Base-by-base conservation (phyloP, 148 eudicot species). In the Chenopodium album region DNA sequence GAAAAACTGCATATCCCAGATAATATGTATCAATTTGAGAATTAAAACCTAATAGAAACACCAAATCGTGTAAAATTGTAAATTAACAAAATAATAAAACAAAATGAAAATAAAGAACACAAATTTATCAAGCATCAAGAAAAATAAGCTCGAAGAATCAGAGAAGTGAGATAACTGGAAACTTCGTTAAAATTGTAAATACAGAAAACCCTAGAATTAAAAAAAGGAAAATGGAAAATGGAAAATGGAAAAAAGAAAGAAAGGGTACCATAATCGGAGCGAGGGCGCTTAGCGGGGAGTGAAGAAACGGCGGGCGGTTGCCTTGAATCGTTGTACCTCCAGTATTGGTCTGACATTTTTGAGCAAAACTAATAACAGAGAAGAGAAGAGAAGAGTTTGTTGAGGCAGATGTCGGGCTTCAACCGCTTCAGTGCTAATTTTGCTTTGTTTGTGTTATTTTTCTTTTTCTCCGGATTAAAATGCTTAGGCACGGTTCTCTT, bases 211-310 rank as follows among this genome's bases (percentile, higher is more conserved):
- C 86, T 80, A 80, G 19, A 81, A 5, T 75, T 81, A 28, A 41
- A 3, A 5, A 28, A 0, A 41, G 26, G 1, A 28, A 81, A 0
- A 8, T 3, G 20, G 7, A 44, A 26, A 71, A 82, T 1, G 22
- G 2, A 48, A 48, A 48, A 48, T 11, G 1, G 2, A 48, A 11
- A 48, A 9, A 0, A 9, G 31, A 13, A 4, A 71, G 0, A 13
- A 9, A n/a, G 32, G 44, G 52, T 86, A 92, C 94, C 97, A 65
- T 83, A 93, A 22, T 92, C 91, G 76, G 89, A 28, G n/a, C 93
- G 95, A 76, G 97, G 92, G 34, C 95, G 97, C 86, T 93, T 92
- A 17, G 83, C 89, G 73, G 56, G 81, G 31, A 89, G 82, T 9
- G 92, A 63, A 0, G 84, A 65, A 48, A 84, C 73, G 26, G 80